Base-by-base conservation (phyloP, 2,329 filamentous ascomycete species). In the Neonectria hederae region DNA sequence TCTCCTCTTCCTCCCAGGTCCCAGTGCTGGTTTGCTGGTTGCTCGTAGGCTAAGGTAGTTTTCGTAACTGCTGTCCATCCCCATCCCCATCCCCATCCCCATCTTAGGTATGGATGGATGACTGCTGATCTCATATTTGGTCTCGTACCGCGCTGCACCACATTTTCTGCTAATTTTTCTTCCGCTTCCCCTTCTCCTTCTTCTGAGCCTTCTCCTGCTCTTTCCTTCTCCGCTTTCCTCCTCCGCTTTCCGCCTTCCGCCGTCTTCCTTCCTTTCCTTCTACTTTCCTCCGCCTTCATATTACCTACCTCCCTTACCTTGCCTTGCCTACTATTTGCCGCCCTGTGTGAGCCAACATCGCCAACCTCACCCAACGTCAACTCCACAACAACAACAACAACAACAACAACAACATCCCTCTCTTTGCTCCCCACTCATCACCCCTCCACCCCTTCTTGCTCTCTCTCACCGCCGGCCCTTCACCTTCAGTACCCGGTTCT, bases 71-170 rank as follows among this genome's bases (percentile, higher is more conserved):
- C 46, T 54, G 60, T 24, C 54, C 54, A 54, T 63, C 48, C 59
- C 49, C 55, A 54, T 56, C 54, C 43, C 3, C 24, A 26, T 26
- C 24, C 54, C 54, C n/a, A 54, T 63, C 46, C 59, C 49, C 54
- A 54, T 55, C 54, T 32, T 30, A 45, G 51, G 59, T 55, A 45
- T 63, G 56, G 58, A 46, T 63, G 68, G 59, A 61, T 38, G 59
- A 63, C 59, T 69, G 70, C 65, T 68, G 70, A 72, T 72, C 70
- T 71, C 65, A 63, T 57, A 69, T 71, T 65, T 68, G 58, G 56
- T 57, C 43, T 59, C 65, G 61, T 66, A 56, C 55, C 51, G 57
- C 55, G 51, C 63, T 65, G 55, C 62, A 62, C 57, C 52, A 59
- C 45, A 40, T 52, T 62, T 42, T 38, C 55, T 24, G 45, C 57